Conservation (phyloP, 228 moss, liverwort and hornwort species). For the Sphagnum fallax region DNA sequence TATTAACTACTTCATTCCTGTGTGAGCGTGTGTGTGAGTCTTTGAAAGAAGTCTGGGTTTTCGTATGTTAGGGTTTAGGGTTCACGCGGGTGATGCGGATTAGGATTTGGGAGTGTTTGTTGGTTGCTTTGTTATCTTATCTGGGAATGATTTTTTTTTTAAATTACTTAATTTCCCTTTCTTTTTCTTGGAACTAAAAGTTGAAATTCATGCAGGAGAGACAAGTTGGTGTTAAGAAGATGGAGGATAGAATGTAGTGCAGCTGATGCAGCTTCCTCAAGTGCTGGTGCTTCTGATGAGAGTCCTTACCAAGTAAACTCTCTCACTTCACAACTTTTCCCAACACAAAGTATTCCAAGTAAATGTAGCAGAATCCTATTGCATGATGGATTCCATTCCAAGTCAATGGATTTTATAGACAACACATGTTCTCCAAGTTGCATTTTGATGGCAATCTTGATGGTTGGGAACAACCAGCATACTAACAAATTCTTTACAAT, state of each 20-base stretch:
- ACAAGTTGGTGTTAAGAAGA: constrained; percentile 5
- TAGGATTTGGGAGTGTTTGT: neutral
- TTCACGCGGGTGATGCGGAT: neutral
- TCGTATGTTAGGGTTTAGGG: neutral
- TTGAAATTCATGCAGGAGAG: constrained; percentile 10
- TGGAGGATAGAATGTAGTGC: constrained; percentile 28
- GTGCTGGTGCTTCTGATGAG: constrained; percentile 29
- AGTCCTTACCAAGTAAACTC: constrained; percentile 53
- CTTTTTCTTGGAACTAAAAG: neutral
- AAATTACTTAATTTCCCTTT: neutral
- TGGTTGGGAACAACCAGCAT: neutral
- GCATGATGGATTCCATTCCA: neutral
- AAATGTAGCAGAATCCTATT: too few species aligned
- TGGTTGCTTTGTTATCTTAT: neutral
- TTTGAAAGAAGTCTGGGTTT: neutral
- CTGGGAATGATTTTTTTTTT: neutral
- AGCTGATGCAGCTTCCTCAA: constrained; percentile 35
- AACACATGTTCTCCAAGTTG: neutral
- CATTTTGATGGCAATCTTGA: neutral
- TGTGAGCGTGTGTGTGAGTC: too few species aligned
- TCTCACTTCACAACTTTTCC: neutral
- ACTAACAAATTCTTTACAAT: too few species aligned
- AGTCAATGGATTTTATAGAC: neutral
- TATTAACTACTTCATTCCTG: neutral
- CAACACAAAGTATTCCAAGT: too few species aligned